Conservation (phyloP, 1,284 basidiomycete genomes). For the Trichosporon ovoides region DNA sequence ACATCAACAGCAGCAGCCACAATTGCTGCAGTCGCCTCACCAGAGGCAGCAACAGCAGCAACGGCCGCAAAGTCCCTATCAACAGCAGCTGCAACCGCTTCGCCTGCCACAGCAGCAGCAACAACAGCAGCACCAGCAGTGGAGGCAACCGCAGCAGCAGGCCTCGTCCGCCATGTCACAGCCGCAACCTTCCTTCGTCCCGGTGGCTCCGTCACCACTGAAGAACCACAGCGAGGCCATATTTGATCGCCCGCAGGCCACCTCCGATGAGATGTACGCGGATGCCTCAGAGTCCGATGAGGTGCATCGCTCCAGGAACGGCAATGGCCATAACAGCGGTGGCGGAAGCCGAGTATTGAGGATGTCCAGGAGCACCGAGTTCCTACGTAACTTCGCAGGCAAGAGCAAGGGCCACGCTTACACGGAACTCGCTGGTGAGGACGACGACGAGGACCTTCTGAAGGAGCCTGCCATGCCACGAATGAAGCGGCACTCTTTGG, state of each 20-base stretch:
- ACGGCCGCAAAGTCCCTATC: neutral
- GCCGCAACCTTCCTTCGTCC: neutral
- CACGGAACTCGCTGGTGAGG: constrained; percentile 6
- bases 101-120: neutral
- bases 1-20: neutral
- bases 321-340: neutral
- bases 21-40: neutral
- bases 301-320: neutral
- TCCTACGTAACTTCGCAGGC: constrained; percentile 8
- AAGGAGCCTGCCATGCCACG: neutral
- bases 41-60: neutral
- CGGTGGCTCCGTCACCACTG: neutral
- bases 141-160: neutral
- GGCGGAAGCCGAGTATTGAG: neutral
- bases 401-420: neutral
- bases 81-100: neutral
- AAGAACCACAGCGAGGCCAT: neutral
- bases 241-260: neutral
- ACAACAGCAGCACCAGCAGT: neutral
- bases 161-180: neutral
- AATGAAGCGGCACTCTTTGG: neutral
- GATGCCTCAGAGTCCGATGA: neutral
- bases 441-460: constrained; percentile 10
- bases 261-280: neutral
- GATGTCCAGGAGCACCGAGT: constrained; percentile 12